phyloP scores from a whole-genome alignment of 2,329 filamentous ascomycete genomes.

The Aspergillus candidus region DNA sequence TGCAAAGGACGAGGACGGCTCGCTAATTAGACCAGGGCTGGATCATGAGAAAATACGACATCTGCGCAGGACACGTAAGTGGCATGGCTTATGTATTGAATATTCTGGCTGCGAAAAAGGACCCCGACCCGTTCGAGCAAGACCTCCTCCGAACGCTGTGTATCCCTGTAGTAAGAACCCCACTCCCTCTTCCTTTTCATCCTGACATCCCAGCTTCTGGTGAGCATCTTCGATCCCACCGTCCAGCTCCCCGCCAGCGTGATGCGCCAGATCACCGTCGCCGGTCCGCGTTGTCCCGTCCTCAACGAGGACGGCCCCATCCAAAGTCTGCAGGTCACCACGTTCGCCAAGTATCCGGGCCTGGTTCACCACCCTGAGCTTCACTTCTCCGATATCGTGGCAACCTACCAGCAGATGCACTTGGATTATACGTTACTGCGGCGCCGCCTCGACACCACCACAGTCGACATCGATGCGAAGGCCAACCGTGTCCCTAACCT shows the following conservation, averaged over 20 bases:
- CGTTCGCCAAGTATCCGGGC: not conserved
- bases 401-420: slow-evolving; percentile 12
- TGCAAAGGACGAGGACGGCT: not conserved
- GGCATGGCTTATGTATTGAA: slow-evolving; percentile 18
- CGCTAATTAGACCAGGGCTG: slow-evolving; percentile 14
- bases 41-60: slow-evolving; percentile 15
- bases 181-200: not conserved
- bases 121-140: slow-evolving; percentile 12
- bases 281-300: too few relatives aligned
- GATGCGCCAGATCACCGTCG: too few relatives aligned
- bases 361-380: slow-evolving; percentile 11
- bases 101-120: slow-evolving; percentile 10
- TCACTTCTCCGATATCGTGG: slow-evolving; percentile 12
- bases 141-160: slow-evolving; percentile 17
- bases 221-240: slow-evolving; percentile 16
- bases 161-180: slow-evolving; percentile 17
- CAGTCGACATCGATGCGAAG: not conserved
- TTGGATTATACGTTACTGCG: slow-evolving; percentile 10
- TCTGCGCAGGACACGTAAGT: slow-evolving; percentile 13
- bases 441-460: slow-evolving; percentile 2
- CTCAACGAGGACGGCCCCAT: too few relatives aligned
- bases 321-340: too few relatives aligned
- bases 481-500: not conserved
- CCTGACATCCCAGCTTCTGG: slow-evolving; percentile 13
- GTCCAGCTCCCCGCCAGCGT: slow-evolving; percentile 8